Conservation (phyloP, 1,284 basidiomycete genomes). For the Volvariella surrecta region DNA sequence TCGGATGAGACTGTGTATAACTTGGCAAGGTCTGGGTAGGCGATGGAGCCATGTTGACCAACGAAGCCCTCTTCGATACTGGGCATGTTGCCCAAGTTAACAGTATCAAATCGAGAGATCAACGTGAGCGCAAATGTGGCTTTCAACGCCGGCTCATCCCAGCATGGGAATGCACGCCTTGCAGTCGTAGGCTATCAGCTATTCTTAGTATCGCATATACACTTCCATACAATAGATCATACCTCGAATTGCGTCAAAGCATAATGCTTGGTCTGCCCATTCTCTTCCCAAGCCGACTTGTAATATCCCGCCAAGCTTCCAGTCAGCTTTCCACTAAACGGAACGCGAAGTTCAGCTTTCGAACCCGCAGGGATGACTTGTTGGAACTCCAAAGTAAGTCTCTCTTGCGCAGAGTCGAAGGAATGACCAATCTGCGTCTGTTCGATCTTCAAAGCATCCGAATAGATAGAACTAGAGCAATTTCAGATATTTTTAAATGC, state of each 20-base stretch:
- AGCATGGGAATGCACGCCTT: constrained; percentile 77
- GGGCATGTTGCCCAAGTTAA: constrained; percentile 86
- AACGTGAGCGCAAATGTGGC: constrained; percentile 80
- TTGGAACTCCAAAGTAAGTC: constrained; percentile 51
- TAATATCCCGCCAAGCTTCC: constrained; percentile 72
- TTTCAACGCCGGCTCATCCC: constrained; percentile 93
- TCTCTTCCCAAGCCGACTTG: constrained; percentile 44
- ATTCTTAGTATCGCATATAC: constrained; percentile 16
- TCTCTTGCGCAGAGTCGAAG: constrained; percentile 57
- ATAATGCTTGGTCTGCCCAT: constrained; percentile 58
- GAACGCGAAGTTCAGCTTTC: constrained; percentile 53
- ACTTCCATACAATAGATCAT: neutral
- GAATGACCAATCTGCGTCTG: constrained; percentile 39
- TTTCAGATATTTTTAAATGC: neutral
- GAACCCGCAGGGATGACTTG: constrained; percentile 51
- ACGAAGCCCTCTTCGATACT: constrained; percentile 46
- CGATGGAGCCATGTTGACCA: constrained; percentile 19
- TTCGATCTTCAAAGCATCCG: constrained; percentile 46
- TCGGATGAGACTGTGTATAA: constrained; percentile 25
- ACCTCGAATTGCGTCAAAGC: constrained; percentile 80
- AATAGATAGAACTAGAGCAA: constrained; percentile 43
- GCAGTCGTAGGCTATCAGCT: constrained; percentile 79
- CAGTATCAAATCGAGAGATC: constrained; percentile 74
- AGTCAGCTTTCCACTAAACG: constrained; percentile 57
- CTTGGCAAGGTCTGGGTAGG: constrained; percentile 17